Evolutionary conservation across 2,329 filamentous ascomycete species (phyloP).

Genomic region (Botrytis fragariae): DNA sequence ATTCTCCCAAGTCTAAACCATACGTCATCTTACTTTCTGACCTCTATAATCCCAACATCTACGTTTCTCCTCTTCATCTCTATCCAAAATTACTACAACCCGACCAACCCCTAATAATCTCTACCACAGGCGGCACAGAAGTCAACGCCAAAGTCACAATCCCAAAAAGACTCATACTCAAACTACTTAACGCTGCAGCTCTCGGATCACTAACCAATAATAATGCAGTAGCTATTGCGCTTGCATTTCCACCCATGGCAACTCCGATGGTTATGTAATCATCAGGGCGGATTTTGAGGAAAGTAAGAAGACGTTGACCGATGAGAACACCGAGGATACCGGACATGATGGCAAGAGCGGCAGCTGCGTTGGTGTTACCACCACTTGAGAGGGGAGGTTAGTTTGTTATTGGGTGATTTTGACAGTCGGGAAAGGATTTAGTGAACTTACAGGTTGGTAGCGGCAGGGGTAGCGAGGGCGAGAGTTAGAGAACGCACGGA

Average conservation of each 20-base stretch:
- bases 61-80: neutral
- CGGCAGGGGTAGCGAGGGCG: constrained; percentile 57
- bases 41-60: neutral
- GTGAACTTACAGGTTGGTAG: constrained; percentile 54
- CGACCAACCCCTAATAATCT: constrained; percentile 49
- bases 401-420: neutral
- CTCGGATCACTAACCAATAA: constrained; percentile 55
- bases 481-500: constrained; percentile 56
- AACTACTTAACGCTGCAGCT: constrained; percentile 56
- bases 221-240: constrained; percentile 57
- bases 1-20: neutral
- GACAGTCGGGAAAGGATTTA: constrained; percentile 23
- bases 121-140: constrained; percentile 53
- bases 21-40: neutral
- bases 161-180: constrained; percentile 61
- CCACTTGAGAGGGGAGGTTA: neutral
- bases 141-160: constrained; percentile 58
- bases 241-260: constrained; percentile 59
- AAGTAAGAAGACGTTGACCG: constrained; percentile 49
- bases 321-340: constrained; percentile 58
- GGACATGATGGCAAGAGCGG: constrained; percentile 57
- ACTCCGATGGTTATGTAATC: constrained; percentile 64
- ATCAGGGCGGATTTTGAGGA: constrained; percentile 54
- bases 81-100: constrained; percentile 33
- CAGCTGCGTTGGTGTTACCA: constrained; percentile 46